A percentile compares a stretch with the other conserved stretches of the same genome.
Evolutionary conservation across 208 protist genomes (phyloP).

Genomic region (Naegleria lovaniensis): DNA sequence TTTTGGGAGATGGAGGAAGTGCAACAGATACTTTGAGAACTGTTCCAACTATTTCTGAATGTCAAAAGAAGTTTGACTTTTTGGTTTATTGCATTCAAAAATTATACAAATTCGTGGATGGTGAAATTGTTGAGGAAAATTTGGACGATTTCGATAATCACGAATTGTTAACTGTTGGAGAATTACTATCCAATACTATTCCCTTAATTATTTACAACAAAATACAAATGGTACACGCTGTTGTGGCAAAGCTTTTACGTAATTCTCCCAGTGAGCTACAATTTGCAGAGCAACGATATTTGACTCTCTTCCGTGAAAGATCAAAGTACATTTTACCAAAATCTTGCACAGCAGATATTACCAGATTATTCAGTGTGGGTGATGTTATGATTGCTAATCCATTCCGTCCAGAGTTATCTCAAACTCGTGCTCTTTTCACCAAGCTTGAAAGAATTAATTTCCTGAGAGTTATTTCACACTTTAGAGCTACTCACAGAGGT

Average conservation of each 20-base stretch:
- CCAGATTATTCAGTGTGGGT: not conserved
- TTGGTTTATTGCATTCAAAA: slow-evolving; percentile 87
- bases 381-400: not conserved
- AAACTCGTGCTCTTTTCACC: slow-evolving; percentile 89
- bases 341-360: slow-evolving; percentile 65
- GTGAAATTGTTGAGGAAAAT: slow-evolving; percentile 77
- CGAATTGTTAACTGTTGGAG: slow-evolving; percentile 59
- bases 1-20: too few species aligned
- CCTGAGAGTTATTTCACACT: slow-evolving; percentile 97
- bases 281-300: not conserved
- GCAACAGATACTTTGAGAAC: slow-evolving; percentile 49
- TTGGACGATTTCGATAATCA: slow-evolving; percentile 89
- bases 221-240: not conserved
- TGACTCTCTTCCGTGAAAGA: not conserved
- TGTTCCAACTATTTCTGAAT: slow-evolving; percentile 55
- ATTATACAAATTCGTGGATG: slow-evolving; percentile 84
- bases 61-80: slow-evolving; percentile 89
- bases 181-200: not conserved
- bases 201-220: not conserved
- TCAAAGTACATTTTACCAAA: slow-evolving; percentile 58
- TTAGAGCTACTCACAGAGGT: slow-evolving; percentile 95
- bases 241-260: slow-evolving; percentile 47
- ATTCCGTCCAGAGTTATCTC: slow-evolving; percentile 61
- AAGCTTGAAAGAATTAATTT: slow-evolving; percentile 98
- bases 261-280: not conserved